These are phyloP conservation scores for Penicillium riverlandense DNA, from an alignment of 495 filamentous ascomycete species.

Conservation along the genomic window DNA sequence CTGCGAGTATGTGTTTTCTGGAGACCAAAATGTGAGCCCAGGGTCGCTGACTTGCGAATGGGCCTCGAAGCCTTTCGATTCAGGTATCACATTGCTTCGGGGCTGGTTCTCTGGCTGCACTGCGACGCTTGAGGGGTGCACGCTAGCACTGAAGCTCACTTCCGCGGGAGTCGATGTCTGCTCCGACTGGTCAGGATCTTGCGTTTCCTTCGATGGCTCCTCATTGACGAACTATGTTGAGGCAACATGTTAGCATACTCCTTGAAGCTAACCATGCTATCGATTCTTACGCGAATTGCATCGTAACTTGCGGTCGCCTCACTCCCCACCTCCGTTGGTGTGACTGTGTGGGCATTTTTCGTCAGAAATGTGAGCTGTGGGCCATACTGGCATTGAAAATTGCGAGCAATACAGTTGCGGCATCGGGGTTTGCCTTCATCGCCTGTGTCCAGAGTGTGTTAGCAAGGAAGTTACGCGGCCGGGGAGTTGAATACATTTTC, in stretches of 20 bases:
- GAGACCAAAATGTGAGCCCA: not conserved
- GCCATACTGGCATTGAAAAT: conserved; percentile 32
- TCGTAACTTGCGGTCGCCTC: conserved; percentile 9
- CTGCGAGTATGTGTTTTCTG: not conserved
- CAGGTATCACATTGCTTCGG: too few relatives aligned
- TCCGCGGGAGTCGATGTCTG: not conserved
- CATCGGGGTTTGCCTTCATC: conserved; percentile 37
- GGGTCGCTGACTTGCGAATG: not conserved
- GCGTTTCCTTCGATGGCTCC: conserved; percentile 3
- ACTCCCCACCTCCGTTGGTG: conserved; percentile 3
- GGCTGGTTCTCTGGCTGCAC: too few relatives aligned
- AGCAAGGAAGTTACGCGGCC: not conserved
- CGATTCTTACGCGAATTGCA: conserved; percentile 16
- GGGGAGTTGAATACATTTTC: conserved; percentile 27
- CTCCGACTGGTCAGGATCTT: not conserved
- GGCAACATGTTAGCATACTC: too few relatives aligned
- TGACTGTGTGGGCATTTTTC: conserved; percentile 32
- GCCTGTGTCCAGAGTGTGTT: conserved; percentile 13
- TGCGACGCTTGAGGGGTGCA: too few relatives aligned
- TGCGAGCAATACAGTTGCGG: conserved; percentile 33
- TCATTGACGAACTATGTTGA: conserved; percentile 20
- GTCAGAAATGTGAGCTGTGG: conserved; percentile 31
- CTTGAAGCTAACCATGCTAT: not conserved
- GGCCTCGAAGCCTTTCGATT: too few relatives aligned
- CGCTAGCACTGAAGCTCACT: too few relatives aligned